Base-by-base conservation (phyloP, 2,329 filamentous ascomycete species). In the Pseudogymnoascus sp. region DNA sequence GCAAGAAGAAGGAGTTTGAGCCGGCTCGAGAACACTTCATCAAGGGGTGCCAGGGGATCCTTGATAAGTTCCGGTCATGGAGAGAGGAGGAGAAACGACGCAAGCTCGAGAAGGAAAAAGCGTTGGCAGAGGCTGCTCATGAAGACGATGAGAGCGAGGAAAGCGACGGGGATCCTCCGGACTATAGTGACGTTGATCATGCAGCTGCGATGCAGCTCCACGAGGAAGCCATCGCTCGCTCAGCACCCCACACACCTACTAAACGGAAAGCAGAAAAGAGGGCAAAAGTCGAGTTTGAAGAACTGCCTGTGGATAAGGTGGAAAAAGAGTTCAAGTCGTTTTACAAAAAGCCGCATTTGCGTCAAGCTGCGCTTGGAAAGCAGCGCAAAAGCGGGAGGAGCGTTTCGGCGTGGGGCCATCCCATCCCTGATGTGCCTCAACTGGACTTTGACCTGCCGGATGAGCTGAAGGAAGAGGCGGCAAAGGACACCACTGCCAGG, bases 61-160 rank as follows among this genome's bases (percentile, higher is more conserved):
- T 97, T 19, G 86, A 91, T 66, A 97, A 97, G 73, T 97, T 97
- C 73, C 84, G 86, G 61, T 80, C 84, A 62, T 97, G 93, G 93
- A 92, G 87, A 66, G 83, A 93, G 65, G 91, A 96, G 73, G 95
- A 99, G 75, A 96, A 93, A 78, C 85, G 75, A 74, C 50, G 76
- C 75, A 21, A 62, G 67, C 66, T 67, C 40, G 66, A 67, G 50
- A 67, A 67, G 26, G 64, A 64, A n/a, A 66, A 62, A 14, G 62
- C 50, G 2, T 14, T 38, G n/a, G 62, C 29, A 2, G 62, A 63
- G 29, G 37, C 24, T 1, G 62, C 59, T 11, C 42, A 66, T 33
- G 29, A 60, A 26, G 67, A 68, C 37, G 68, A 68, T 13, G 68
- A 72, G 37, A 68, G 67, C 13, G 64, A 76, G 61, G 74, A 67